Base-by-base conservation (phyloP, 2,329 filamentous ascomycete genomes). In the Diaporthe ampelina region DNA sequence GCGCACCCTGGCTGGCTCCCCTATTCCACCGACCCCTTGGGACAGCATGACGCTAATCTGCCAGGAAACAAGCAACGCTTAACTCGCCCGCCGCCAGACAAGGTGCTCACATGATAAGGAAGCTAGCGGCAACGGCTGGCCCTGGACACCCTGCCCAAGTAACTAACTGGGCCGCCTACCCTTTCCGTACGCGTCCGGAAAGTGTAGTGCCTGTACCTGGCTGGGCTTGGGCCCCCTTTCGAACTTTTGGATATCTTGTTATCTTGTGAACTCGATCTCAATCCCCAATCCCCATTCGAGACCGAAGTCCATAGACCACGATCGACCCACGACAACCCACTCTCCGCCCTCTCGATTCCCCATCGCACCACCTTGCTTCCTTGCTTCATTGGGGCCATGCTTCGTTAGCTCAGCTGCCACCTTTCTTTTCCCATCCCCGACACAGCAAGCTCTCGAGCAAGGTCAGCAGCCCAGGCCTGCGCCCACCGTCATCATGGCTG, bases 401-500 rank as follows among this genome's bases (percentile, higher is more conserved):
- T 74, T 45, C 74, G 59, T 56, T 76, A 72, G 71, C 57, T 54
- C 57, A n/a, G 52, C 70, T 29, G 45, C 35, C 21, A 24, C 26
- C 57, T 40, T 72, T 63, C 45, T 63, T 63, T 58, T 56, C 59
- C 13, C 59, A 29, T 63, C 40, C 40, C 59, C 35, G 57, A 63
- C 58, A 72, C 56, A 35, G 67, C 52, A 70, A 70, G 52, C 56
- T 54, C 70, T 48, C 63, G n/a, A 54, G 21, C 29, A 37, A 26
- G 43, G 40, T 43, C 48, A 48, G 43, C 61, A 65, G 43, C 26
- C 63, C 63, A 68, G 48, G 63, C 63, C 48, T 54, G 63, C 63
- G 45, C 63, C 7, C 21, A 54, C 45, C 76, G 75, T 72, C 81
- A 90, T 79, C 78, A 98, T 98, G 95, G 94, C 93, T 80, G 88